Evolutionary conservation across 805 yeast species (phyloP), one percentile per base, ranked within the genome.

Genomic region (Saturnispora hagleri): DNA sequence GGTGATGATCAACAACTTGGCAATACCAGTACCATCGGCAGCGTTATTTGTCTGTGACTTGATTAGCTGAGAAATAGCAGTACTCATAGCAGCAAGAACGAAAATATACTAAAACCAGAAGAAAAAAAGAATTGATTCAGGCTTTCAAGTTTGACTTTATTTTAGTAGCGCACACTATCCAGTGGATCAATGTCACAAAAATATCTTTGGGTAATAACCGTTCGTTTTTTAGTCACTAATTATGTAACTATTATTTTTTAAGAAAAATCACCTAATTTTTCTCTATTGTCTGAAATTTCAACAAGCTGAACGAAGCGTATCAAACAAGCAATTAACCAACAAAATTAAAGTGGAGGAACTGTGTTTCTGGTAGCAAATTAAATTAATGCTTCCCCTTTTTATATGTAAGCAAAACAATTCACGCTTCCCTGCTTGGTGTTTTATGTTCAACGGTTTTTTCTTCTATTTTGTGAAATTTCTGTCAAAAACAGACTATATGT

Each of bases 1-100:
- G 3, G 72, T 60, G 10, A 61, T 47, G 1, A 56, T 61, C 10
- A 71, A 55, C 15, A 74, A 61, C 48, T 66, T 63, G 5, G 62
- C 56, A 26, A 76, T 71, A 35, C 81, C 81, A 0, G 81, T 77
- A 17, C 81, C 80, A 44, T 64, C 66, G 15, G 78, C 79, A 3
- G 81, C 77, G 47, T 70, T 70, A 47, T 72, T 56, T 0, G 78
- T 70, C 47, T 58, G 53, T 2, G 51, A 17, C 46, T 58, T 51
- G 34, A 64, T 53, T 12, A 63, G 35, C 10, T 51, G 38, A n/a
- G 61, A 42, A 18, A 63, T 51, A 5, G 57, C 60, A n/a, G 55
- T 53, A 51, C 52, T 50, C 57, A 54, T 54, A 13, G 15, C 34
- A 12, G 34, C 34, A 31, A 13, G 8, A 12, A 9, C 10, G 15